A percentile compares a stretch with the other conserved stretches of the same genome.
Conservation (phyloP, 306 rosid species). For the Cucumis melo region DNA sequence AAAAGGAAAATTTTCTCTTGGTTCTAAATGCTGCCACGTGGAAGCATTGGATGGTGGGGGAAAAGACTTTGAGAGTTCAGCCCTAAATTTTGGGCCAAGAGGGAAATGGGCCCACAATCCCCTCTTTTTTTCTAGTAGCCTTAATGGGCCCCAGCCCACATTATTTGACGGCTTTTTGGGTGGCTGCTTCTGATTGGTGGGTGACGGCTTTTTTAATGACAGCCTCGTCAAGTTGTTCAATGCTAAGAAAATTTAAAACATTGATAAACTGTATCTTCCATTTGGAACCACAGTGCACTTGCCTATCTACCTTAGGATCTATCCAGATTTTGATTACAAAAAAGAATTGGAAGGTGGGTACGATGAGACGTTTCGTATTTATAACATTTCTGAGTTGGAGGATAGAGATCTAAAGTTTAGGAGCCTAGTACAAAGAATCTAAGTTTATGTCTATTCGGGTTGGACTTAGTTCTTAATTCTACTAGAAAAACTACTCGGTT, state of each 20-base stretch:
- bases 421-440: not conserved
- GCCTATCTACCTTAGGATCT: not conserved
- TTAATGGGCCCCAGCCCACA: conserved; percentile 9
- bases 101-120: not conserved
- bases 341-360: not conserved
- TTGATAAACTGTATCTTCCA: not conserved
- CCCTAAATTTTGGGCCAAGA: not conserved
- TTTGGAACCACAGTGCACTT: not conserved
- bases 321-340: not conserved
- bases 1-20: not conserved
- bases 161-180: not conserved
- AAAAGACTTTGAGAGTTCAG: not conserved
- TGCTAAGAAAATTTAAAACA: not conserved
- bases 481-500: not conserved
- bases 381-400: not conserved
- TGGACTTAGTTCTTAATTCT: not conserved
- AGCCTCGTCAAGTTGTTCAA: not conserved
- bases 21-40: conserved; percentile 1
- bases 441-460: not conserved
- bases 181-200: not conserved
- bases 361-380: not conserved
- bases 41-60: not conserved
- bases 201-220: conserved; percentile 3
- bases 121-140: not conserved
- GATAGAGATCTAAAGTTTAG: not conserved